Evolutionary conservation across 805 yeast genomes (phyloP).

Genomic region (Kodamaea hsintzibuensis): DNA sequence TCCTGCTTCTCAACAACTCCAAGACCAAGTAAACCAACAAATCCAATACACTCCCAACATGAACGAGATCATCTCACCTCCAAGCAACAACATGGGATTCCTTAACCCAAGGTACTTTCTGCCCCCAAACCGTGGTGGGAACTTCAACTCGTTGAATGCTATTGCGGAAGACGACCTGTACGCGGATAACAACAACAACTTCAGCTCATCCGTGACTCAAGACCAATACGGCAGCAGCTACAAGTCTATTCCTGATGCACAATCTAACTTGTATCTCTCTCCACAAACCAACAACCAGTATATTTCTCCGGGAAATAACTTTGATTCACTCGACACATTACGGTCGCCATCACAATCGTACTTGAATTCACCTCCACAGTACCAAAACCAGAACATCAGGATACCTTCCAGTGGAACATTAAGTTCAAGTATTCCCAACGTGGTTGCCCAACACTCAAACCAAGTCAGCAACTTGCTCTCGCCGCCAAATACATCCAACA

Average conservation of each 20-base stretch:
- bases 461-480: constrained; percentile 21
- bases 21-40: constrained; percentile 12
- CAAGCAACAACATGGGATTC: constrained; percentile 20
- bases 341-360: constrained; percentile 35
- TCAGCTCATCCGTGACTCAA: constrained; percentile 29
- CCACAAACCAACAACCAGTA: constrained; percentile 33
- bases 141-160: constrained; percentile 30
- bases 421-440: constrained; percentile 27
- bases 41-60: constrained; percentile 22
- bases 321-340: constrained; percentile 35
- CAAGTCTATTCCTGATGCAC: constrained; percentile 19
- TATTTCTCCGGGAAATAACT: constrained; percentile 30
- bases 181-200: constrained; percentile 20
- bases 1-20: constrained; percentile 2
- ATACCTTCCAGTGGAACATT: constrained; percentile 15
- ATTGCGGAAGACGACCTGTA: constrained; percentile 31
- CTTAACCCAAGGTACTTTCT: constrained; percentile 43
- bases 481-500: constrained; percentile 20
- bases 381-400: constrained; percentile 16
- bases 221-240: constrained; percentile 16
- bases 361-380: constrained; percentile 40
- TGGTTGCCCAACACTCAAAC: constrained; percentile 10
- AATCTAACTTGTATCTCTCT: constrained; percentile 33
- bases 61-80: constrained; percentile 42
- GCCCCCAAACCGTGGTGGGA: constrained; percentile 28